Conservation (phyloP, 768 basidiomycete genomes). For the Neoboletus magnificus region DNA sequence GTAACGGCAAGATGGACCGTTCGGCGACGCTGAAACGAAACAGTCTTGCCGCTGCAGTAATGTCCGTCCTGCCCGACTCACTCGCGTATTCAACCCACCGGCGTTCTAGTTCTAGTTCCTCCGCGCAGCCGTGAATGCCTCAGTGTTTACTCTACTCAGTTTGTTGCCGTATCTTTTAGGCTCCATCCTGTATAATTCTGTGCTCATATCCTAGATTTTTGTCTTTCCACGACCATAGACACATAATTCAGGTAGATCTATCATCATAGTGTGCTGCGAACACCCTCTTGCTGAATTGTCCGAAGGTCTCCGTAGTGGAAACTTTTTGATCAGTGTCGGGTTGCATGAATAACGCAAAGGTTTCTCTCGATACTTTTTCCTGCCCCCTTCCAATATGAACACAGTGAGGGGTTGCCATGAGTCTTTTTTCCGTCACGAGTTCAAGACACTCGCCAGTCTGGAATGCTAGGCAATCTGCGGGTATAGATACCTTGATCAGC, state of each 20-base stretch:
- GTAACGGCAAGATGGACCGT: slow-evolving; percentile 35
- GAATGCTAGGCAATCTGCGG: slow-evolving; percentile 82
- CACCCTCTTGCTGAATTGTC: slow-evolving; percentile 83
- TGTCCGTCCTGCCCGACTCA: slow-evolving; percentile 59
- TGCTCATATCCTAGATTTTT: slow-evolving; percentile 4
- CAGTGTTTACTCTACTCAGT: not conserved
- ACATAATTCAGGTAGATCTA: slow-evolving; percentile 18
- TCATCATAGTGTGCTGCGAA: slow-evolving; percentile 52
- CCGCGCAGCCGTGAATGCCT: slow-evolving; percentile 20
- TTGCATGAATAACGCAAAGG: slow-evolving; percentile 87
- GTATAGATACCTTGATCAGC: slow-evolving; percentile 82
- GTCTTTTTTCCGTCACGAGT: slow-evolving; percentile 73
- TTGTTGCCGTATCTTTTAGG: not conserved
- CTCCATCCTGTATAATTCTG: not conserved
- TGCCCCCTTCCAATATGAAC: slow-evolving; percentile 68
- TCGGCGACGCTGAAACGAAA: slow-evolving; percentile 52
- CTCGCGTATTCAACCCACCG: slow-evolving; percentile 42
- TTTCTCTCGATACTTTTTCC: slow-evolving; percentile 71
- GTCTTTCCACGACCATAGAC: slow-evolving; percentile 5
- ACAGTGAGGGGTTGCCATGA: slow-evolving; percentile 93
- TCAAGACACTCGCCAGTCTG: slow-evolving; percentile 97
- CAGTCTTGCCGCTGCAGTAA: slow-evolving; percentile 58
- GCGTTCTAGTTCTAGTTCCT: slow-evolving; percentile 37
- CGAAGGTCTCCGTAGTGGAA: slow-evolving; percentile 72
- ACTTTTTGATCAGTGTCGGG: slow-evolving; percentile 80